Evolutionary conservation across 2,329 filamentous ascomycete species (phyloP), one percentile per base, ranked within the genome.

Genomic region (Cladosporium halotolerans): DNA sequence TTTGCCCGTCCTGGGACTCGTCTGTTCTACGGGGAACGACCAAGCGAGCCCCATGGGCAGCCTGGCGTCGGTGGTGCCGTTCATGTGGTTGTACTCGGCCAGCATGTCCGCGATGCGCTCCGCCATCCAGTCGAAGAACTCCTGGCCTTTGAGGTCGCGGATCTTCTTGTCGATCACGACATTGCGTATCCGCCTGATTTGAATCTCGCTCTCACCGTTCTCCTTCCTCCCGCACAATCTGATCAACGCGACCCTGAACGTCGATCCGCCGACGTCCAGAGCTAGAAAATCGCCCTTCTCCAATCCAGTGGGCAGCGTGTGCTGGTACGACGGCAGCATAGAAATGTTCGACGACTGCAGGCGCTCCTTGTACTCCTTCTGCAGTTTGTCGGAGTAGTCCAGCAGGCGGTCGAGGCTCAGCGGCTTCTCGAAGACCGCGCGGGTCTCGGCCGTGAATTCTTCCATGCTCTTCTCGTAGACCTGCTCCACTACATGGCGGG

Each of bases 81-180:
- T 62, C 48, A 63, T 64, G 46, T 69, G 66, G 42, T 66, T 73
- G 51, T 73, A 70, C 31, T 73, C 67, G 18, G 68, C 66, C 45
- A 84, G 68, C 66, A 79, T 79, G 8, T 76, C 72, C 41, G 76
- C 74, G 53, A 85, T 83, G 55, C 77, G 76, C 45, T 73, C 72
- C 5, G 81, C 82, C 77, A 85, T 83, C 82, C 82, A 85, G 63
- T 83, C 80, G 63, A 85, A 85, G 65, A 85, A 85, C 1, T 73
- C 70, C 19, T 73, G 73, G 2, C 81, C 82, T 53, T 75, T 71
- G 55, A 84, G 67, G 43, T 73, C 67, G 48, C 80, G 78, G 45
- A 83, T 76, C 11, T 68, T 63, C 56, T 80, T 76, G 62, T 82
- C 78, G 57, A 85, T 84, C 45, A 70, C 70, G 59, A 76, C 79